phyloP scores from a whole-genome alignment of 306 rosid genomes.

The Oemleria cerasiformis region DNA sequence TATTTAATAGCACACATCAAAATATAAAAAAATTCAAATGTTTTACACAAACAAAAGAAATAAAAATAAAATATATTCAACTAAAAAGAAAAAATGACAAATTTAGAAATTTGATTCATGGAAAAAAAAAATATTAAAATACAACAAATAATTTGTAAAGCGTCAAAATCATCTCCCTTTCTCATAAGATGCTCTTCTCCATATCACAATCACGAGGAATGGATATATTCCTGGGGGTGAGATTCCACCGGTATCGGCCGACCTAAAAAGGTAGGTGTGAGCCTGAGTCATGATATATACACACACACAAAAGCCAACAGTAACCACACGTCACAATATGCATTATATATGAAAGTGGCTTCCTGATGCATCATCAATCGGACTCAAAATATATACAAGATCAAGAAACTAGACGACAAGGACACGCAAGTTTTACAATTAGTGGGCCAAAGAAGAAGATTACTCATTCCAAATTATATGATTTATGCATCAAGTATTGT shows the following conservation, averaged over 20 bases:
- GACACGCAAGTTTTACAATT: background rate
- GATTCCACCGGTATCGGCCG: background rate
- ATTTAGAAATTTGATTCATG: no score
- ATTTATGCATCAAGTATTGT: no score
- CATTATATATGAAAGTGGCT: background rate
- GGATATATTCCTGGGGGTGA: no score
- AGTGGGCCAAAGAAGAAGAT: background rate
- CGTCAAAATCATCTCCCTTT: no score
- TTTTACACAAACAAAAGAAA: no score
- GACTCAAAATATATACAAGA: background rate
- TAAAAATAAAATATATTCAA: no score
- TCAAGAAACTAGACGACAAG: background rate
- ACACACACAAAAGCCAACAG: constrained; percentile 10
- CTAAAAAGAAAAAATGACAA: no score
- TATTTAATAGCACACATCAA: no score
- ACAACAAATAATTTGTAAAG: no score
- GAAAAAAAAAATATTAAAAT: no score
- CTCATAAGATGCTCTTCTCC: no score
- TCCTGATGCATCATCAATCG: background rate
- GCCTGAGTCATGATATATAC: constrained; percentile 7
- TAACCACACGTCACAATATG: constrained; percentile 6
- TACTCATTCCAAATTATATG: background rate
- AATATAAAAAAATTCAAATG: no score
- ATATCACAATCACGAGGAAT: background rate
- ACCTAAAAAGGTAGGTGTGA: background rate